Percentiles rank a stretch among this genome's conserved stretches.
These are phyloP conservation scores for Dryadomyces sulphureus DNA, from an alignment of 2,329 filamentous ascomycete genomes.

Conservation along the genomic window DNA sequence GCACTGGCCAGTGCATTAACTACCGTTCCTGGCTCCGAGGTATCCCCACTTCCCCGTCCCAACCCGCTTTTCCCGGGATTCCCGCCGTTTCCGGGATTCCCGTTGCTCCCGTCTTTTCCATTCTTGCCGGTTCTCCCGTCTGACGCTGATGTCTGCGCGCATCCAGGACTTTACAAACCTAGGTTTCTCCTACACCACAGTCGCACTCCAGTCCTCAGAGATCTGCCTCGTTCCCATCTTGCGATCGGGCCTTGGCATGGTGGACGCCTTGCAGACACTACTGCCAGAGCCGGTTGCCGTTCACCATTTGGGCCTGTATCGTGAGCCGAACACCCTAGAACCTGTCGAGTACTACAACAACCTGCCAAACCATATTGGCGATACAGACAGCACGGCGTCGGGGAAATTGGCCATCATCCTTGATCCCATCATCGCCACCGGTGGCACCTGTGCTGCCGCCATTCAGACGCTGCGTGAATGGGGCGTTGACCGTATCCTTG, in stretches of 20 bases:
- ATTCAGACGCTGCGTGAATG: constrained; percentile 83
- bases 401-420: constrained; percentile 62
- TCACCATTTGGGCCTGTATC: constrained; percentile 90
- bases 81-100: too few species aligned
- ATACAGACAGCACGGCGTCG: constrained; percentile 21
- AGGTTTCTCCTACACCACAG: constrained; percentile 57
- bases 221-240: constrained; percentile 84
- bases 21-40: constrained; percentile 43
- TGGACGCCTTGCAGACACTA: constrained; percentile 71
- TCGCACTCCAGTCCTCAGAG: constrained; percentile 44
- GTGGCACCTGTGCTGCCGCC: constrained; percentile 75
- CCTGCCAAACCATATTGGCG: constrained; percentile 55
- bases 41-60: constrained; percentile 23
- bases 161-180: constrained; percentile 61
- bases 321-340: constrained; percentile 72
- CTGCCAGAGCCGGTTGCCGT: constrained; percentile 69
- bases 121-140: background rate
- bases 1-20: constrained; percentile 54
- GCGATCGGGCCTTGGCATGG: constrained; percentile 83
- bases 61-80: too few species aligned
- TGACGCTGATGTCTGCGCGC: background rate
- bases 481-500: constrained; percentile 71
- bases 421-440: constrained; percentile 88
- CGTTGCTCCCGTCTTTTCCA: too few species aligned
- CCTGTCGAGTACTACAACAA: constrained; percentile 98